Evolutionary conservation across 2,329 filamentous ascomycete genomes (phyloP), one percentile per base, ranked within the genome.

Genomic region (Pestalotiopsis sp.): DNA sequence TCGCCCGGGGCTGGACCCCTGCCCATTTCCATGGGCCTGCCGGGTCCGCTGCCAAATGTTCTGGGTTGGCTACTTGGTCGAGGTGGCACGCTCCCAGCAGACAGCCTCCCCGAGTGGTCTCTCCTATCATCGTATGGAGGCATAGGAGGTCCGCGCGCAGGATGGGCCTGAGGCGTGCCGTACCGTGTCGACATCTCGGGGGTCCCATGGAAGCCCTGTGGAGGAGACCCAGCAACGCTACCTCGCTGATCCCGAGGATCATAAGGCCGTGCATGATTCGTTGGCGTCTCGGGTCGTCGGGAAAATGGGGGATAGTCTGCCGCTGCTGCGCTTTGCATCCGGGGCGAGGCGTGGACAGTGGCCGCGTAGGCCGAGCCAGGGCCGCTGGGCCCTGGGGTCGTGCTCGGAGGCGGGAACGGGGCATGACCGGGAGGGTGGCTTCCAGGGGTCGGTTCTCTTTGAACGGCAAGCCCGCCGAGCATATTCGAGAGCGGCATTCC

Each of bases 241-340:
- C 79, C 81, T 73, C 85, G 80, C 70, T 75, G 75, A 72, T 79
- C 77, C 71, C 81, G 73, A 66, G 75, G 61, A 67, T 89, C 83
- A 79, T 88, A 88, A 66, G 81, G 81, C 73, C 87, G 84, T 60
- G 85, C 82, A 69, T 90, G 89, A 58, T 94, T 91, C n/a, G 92
- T 56, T 2, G 68, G 92, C 0, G 91, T 94, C 68, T 92, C 89
- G 2, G 91, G 91, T 69, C 91, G 85, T 70, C 90, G 76, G 87
- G 91, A 4, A 86, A 84, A 64, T 81, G 82, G 69, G 55, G 70
- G 67, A 61, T 74, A 91, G 20, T 92, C 90, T 69, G 87, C 79
- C 4, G 44, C 44, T 0, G 84, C 81, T 2, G 84, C 79, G 30
- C 84, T 83, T 67, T 84, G 84, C 81, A 89, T 84, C 55, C 85